Conservation (phyloP, 2,329 filamentous ascomycete genomes). For the Metarhizium brunneum region DNA sequence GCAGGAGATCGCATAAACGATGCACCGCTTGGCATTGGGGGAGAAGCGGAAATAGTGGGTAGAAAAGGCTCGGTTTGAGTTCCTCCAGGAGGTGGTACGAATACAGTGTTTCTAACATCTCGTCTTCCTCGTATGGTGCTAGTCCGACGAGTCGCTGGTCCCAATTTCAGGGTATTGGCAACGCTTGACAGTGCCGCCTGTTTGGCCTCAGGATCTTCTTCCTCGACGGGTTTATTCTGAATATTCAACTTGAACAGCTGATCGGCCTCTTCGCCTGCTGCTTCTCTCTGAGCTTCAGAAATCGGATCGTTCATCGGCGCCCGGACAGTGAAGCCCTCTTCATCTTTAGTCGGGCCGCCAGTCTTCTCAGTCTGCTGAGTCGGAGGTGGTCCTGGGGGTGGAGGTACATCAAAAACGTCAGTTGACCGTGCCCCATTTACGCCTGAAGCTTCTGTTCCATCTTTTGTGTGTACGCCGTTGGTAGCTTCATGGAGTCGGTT, state of each 20-base stretch:
- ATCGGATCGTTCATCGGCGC: conserved; percentile 54
- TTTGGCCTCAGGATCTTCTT: conserved; percentile 67
- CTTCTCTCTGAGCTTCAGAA: conserved; percentile 62
- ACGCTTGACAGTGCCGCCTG: conserved; percentile 67
- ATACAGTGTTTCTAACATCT: conserved; percentile 87
- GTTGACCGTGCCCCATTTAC: conserved; percentile 38
- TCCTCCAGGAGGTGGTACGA: conserved; percentile 46
- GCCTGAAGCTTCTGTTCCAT: conserved; percentile 20
- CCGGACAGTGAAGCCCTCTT: conserved; percentile 70
- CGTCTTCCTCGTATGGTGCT: conserved; percentile 80
- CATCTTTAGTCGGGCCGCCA: conserved; percentile 43
- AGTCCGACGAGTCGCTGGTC: conserved; percentile 57
- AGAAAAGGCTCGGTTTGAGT: neutral
- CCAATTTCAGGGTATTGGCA: conserved; percentile 59
- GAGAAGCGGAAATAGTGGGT: conserved; percentile 7
- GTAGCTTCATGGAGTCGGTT: conserved; percentile 30
- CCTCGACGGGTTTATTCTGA: conserved; percentile 64
- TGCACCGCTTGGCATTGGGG: conserved; percentile 5
- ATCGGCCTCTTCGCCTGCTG: conserved; percentile 46
- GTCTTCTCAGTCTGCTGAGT: conserved; percentile 30
- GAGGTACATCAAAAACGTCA: conserved; percentile 41
- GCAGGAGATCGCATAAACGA: conserved; percentile 32
- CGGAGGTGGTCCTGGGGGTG: conserved; percentile 42
- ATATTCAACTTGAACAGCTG: conserved; percentile 73
- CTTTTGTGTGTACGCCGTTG: conserved; percentile 32